phyloP scores from a whole-genome alignment of 768 basidiomycete species.

The Amanita rimosa region DNA sequence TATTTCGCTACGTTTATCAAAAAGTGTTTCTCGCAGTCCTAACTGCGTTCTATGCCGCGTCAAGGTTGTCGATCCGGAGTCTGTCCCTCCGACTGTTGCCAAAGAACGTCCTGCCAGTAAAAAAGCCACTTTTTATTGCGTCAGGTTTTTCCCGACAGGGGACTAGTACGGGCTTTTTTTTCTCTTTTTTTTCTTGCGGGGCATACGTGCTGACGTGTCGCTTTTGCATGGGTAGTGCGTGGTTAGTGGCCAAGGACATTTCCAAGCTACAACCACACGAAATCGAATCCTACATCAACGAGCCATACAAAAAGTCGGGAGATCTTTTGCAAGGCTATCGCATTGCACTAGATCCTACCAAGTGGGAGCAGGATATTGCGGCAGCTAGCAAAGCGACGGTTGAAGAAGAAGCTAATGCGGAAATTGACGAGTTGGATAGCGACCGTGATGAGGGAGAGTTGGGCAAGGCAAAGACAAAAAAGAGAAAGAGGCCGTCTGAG shows the following conservation, averaged over 20 bases:
- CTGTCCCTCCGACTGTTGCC: constrained; percentile 46
- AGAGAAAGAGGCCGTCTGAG: constrained; percentile 56
- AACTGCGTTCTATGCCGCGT: constrained; percentile 8
- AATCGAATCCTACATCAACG: constrained; percentile 75
- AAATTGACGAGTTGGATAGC: constrained; percentile 54
- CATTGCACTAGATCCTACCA: constrained; percentile 50
- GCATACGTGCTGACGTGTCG: background rate
- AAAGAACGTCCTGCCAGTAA: constrained; percentile 65
- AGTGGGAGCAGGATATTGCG: constrained; percentile 35
- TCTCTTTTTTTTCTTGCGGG: background rate
- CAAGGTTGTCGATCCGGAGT: constrained; percentile 72
- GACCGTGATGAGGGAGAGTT: constrained; percentile 42
- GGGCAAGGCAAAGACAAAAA: constrained; percentile 20
- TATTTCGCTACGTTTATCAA: constrained; percentile 8
- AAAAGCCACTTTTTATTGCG: constrained; percentile 58
- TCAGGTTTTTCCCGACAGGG: constrained; percentile 86
- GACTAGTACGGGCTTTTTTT: constrained; percentile 65
- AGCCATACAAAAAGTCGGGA: constrained; percentile 64
- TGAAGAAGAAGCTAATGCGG: constrained; percentile 42
- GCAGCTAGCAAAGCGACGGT: constrained; percentile 21
- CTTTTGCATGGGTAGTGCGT: constrained; percentile 46
- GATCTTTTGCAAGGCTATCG: constrained; percentile 72
- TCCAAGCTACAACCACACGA: constrained; percentile 66
- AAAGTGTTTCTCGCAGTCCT: constrained; percentile 6
- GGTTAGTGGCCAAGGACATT: constrained; percentile 77